Percentiles rank a stretch among this genome's conserved stretches.
Conservation (phyloP, 306 rosid species). For the Pueraria montana region DNA sequence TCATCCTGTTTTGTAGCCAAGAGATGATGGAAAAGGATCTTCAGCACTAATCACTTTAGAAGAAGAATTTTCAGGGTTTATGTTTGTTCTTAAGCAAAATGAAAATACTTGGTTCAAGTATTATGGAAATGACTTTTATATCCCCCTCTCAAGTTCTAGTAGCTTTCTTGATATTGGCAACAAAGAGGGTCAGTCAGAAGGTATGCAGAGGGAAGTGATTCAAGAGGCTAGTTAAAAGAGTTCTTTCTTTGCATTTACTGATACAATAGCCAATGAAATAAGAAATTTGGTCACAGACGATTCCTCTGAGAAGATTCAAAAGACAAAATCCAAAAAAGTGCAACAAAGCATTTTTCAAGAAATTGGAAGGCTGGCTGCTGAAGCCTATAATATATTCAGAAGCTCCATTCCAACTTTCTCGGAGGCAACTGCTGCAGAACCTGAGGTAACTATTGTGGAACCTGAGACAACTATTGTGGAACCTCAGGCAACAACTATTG, state of each 20-base stretch:
- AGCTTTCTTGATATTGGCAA: slow-evolving; percentile 34
- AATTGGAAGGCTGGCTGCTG: slow-evolving; percentile 86
- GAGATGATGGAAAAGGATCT: slow-evolving; percentile 64
- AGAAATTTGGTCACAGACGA: slow-evolving; percentile 64
- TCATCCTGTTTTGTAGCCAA: slow-evolving; percentile 62
- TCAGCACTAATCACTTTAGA: slow-evolving; percentile 68
- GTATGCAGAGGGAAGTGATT: slow-evolving; percentile 48
- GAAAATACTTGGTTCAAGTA: slow-evolving; percentile 75
- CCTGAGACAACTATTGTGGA: slow-evolving; percentile 40
- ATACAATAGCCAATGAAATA: slow-evolving; percentile 67
- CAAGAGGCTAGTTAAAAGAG: slow-evolving; percentile 48
- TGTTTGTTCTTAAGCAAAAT: slow-evolving; percentile 79
- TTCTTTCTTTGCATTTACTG: slow-evolving; percentile 54
- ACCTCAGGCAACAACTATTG: background rate
- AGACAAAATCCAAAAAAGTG: slow-evolving; percentile 64
- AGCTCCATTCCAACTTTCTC: slow-evolving; percentile 61
- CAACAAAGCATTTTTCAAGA: slow-evolving; percentile 73
- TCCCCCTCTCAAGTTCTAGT: slow-evolving; percentile 72
- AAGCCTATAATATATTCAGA: slow-evolving; percentile 84
- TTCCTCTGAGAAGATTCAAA: slow-evolving; percentile 59
- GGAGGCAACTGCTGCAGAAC: slow-evolving; percentile 53
- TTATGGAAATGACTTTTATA: slow-evolving; percentile 74
- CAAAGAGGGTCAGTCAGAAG: slow-evolving; percentile 47
- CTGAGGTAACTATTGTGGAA: slow-evolving; percentile 44
- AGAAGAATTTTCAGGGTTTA: slow-evolving; percentile 71